Evolutionary conservation across 768 basidiomycete genomes (phyloP).

Genomic region (Myochromella boudieri): DNA sequence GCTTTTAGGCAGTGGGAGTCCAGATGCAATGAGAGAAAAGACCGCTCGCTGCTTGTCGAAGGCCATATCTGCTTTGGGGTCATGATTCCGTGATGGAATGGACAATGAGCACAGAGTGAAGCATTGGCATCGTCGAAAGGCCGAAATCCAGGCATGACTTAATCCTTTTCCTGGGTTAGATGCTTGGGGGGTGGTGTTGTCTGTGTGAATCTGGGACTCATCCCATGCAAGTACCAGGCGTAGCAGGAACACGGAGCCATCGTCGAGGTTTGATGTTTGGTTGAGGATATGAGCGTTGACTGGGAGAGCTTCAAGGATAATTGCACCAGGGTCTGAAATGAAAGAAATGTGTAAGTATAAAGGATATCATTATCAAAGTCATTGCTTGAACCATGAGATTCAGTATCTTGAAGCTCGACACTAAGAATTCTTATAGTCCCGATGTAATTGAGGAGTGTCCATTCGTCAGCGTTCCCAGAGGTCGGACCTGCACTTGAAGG

Average conservation of each 20-base stretch:
- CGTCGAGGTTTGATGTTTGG: slow-evolving; percentile 31
- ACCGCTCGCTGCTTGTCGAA: slow-evolving; percentile 34
- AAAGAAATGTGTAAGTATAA: not conserved
- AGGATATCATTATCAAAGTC: not conserved
- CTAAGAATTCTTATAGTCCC: slow-evolving; percentile 50
- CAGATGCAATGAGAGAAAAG: slow-evolving; percentile 37
- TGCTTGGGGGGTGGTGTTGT: not conserved
- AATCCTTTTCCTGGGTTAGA: not conserved
- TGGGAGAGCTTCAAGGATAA: slow-evolving; percentile 53
- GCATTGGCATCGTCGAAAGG: slow-evolving; percentile 52
- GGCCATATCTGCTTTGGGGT: slow-evolving; percentile 21
- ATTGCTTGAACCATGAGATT: slow-evolving; percentile 14
- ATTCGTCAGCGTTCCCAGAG: slow-evolving; percentile 21
- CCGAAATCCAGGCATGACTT: slow-evolving; percentile 42
- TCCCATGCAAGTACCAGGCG: slow-evolving; percentile 28
- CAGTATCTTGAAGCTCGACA: slow-evolving; percentile 6
- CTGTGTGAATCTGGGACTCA: slow-evolving; percentile 5
- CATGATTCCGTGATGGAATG: slow-evolving; percentile 22
- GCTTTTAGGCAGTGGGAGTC: slow-evolving; percentile 67
- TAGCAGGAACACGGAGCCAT: slow-evolving; percentile 30
- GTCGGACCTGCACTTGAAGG: slow-evolving; percentile 23
- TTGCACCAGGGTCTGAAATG: slow-evolving; percentile 26
- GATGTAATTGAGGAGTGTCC: slow-evolving; percentile 29
- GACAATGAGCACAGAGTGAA: slow-evolving; percentile 42
- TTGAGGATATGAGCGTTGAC: slow-evolving; percentile 39